Evolutionary conservation across 1,284 basidiomycete species (phyloP).

Genomic region (Irpex sp.): DNA sequence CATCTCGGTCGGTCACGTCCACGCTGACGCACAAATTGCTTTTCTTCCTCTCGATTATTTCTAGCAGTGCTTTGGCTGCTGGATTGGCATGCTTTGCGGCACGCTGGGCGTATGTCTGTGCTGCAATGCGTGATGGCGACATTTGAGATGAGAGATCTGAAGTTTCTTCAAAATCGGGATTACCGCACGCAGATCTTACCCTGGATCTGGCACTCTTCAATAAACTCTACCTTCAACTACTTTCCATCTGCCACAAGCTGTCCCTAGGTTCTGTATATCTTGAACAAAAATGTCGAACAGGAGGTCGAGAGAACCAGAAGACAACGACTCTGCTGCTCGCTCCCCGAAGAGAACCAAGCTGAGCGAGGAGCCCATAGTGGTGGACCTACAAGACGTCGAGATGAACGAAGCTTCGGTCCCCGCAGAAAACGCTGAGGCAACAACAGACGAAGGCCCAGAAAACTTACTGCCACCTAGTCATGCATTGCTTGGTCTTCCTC

Average conservation of each 20-base stretch:
- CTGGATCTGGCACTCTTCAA: background rate
- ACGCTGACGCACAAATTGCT: slow-evolving; percentile 95
- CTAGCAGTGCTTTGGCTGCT: slow-evolving; percentile 74
- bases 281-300: slow-evolving; percentile 24
- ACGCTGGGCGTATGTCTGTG: slow-evolving; percentile 61
- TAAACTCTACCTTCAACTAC: background rate
- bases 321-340: slow-evolving; percentile 36
- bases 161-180: slow-evolving; percentile 1
- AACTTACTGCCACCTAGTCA: slow-evolving; percentile 73
- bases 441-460: slow-evolving; percentile 10
- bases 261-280: background rate
- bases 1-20: slow-evolving; percentile 82
- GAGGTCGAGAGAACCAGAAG: slow-evolving; percentile 53
- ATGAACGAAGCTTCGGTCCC: slow-evolving; percentile 13
- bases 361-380: slow-evolving; percentile 26
- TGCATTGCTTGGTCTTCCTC: slow-evolving; percentile 53
- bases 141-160: slow-evolving; percentile 25
- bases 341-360: slow-evolving; percentile 56
- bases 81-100: slow-evolving; percentile 64
- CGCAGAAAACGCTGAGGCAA: slow-evolving; percentile 16
- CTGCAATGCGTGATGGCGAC: slow-evolving; percentile 33
- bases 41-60: slow-evolving; percentile 85
- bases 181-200: background rate
- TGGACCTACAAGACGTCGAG: slow-evolving; percentile 11
- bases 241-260: background rate